phyloP scores from a whole-genome alignment of 2,329 filamentous ascomycete species.

The Myriosclerotinia duriaeana region DNA sequence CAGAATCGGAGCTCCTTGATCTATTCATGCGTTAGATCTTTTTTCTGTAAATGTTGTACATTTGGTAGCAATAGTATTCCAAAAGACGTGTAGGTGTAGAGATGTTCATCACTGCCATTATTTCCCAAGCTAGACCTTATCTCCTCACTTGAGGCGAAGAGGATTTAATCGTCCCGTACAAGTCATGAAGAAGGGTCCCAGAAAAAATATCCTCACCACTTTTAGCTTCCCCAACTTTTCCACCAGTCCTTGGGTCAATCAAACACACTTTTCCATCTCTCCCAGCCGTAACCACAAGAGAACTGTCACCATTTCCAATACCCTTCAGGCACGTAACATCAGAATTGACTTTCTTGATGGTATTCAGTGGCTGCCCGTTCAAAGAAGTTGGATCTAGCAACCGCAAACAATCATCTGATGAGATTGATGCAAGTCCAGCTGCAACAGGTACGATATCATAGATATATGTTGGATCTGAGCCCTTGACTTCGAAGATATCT shows the following conservation, averaged over 20 bases:
- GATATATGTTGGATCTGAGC: slow-evolving; percentile 44
- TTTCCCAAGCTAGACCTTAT: neutral
- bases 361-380: slow-evolving; percentile 50
- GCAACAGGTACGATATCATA: slow-evolving; percentile 44
- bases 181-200: neutral
- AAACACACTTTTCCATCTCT: slow-evolving; percentile 66
- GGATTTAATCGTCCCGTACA: neutral
- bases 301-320: slow-evolving; percentile 49
- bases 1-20: slow-evolving; percentile 54
- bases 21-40: slow-evolving; percentile 35
- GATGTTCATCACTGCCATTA: neutral
- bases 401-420: slow-evolving; percentile 69
- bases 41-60: neutral
- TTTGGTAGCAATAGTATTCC: neutral
- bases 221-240: slow-evolving; percentile 45
- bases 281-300: slow-evolving; percentile 65
- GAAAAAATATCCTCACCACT: slow-evolving; percentile 38
- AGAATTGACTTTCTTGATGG: slow-evolving; percentile 54
- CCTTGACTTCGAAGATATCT: slow-evolving; percentile 34
- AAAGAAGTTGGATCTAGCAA: slow-evolving; percentile 62
- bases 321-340: slow-evolving; percentile 64
- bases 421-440: slow-evolving; percentile 49
- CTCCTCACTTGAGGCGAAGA: slow-evolving; percentile 14
- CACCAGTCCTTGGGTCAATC: slow-evolving; percentile 61
- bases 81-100: neutral